Base-by-base conservation (phyloP, 345 rosid species). In the Camelina sativa region DNA sequence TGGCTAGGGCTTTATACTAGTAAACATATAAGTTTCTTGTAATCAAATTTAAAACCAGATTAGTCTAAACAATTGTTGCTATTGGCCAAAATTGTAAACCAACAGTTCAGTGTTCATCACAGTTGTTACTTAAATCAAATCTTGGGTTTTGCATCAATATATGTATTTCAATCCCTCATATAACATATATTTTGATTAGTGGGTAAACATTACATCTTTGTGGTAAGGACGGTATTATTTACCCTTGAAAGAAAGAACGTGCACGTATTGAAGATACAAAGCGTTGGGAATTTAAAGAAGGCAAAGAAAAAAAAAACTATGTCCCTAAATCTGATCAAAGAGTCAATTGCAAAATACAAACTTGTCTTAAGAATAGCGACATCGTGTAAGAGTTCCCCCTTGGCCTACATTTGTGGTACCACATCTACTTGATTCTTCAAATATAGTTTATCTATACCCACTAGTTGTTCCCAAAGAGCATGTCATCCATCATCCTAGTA, bases 341-440 rank as follows among this genome's bases (percentile, higher is more conserved):
- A 76, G 76, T 64, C 76, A 71, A 77, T 7, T 64, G 35, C 68
- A 76, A 44, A 53, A 57, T 43, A 48, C 11, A 48, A 47, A 71
- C 67, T 65, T 77, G 80, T 77, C 80, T 40, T 56, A 69, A 67
- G 50, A 71, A 71, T 65, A 65, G 67, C 80, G 43, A 77, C 80
- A 77, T 77, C 54, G 72, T 77, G 80, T 71, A 71, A 65, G 80
- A 77, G 76, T 77, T 77, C 80, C 80, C 71, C 67, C 71, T 71
- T 71, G 72, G 80, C 80, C 76, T 71, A 77, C 80, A 77, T 64
- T 61, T 71, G 80, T 77, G 80, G 80, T 77, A 77, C 76, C 80
- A 76, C 76, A 76, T 70, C 76, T 76, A 64, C 72, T 57, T 77
- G 62, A 64, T 63, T 65, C 62, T 37, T 69, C 64, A 43, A 1